Percentiles rank a stretch among this genome's conserved stretches.
Evolutionary conservation across 345 rosid species (phyloP).

Genomic region (Acer yangbiense): DNA sequence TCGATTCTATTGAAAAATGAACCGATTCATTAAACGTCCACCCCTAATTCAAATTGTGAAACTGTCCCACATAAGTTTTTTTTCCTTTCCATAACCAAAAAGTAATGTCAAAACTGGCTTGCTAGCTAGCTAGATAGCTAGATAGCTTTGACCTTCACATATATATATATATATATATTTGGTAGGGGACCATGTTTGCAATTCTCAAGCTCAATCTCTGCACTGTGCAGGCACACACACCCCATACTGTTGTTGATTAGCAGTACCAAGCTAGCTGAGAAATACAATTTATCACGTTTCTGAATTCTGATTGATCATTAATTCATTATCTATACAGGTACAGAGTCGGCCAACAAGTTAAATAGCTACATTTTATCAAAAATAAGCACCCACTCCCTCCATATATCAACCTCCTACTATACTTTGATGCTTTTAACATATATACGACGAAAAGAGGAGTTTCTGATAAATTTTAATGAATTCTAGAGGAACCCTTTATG

Average conservation of each 20-base stretch:
- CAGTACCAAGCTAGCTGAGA: background rate
- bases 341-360: background rate
- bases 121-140: background rate
- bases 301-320: background rate
- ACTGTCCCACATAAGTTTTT: too few species aligned
- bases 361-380: background rate
- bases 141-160: slow-evolving; percentile 10
- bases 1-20: too few species aligned
- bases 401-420: background rate
- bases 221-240: background rate
- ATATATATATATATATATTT: too few species aligned
- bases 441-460: too few species aligned
- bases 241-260: background rate
- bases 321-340: background rate
- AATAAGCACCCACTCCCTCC: background rate
- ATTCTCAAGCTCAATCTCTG: background rate
- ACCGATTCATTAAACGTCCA: too few species aligned
- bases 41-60: too few species aligned
- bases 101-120: slow-evolving; percentile 5
- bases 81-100: slow-evolving; percentile 3
- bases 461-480: too few species aligned
- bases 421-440: too few species aligned
- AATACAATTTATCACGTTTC: background rate
- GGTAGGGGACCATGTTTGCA: slow-evolving; percentile 8
- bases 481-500: too few species aligned